Base-by-base conservation (phyloP, 2,329 filamentous ascomycete genomes). In the Talaromyces sp. region DNA sequence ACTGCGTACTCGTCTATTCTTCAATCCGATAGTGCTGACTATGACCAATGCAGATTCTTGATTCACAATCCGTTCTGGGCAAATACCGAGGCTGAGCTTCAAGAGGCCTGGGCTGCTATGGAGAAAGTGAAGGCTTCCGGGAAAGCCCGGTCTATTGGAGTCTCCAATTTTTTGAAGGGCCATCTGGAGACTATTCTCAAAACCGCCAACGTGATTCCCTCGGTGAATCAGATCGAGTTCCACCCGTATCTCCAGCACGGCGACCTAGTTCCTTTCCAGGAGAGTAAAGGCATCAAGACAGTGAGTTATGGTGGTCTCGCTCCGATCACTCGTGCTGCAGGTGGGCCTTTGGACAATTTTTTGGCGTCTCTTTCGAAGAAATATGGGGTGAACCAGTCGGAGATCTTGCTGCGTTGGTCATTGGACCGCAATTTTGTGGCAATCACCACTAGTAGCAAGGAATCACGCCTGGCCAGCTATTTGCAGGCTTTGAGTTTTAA, bases 391-490 rank as follows among this genome's bases (percentile, higher is more conserved):
- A 79, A 71, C 58, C 79, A 83, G 55, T 81, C 78, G 1, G 84
- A 88, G 71, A 81, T 88, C 58, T 73, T 80, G 57, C 68, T 88
- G 59, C 74, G 85, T 57, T 88, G 85, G 84, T 82, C 80, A 55
- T 80, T 88, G 57, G 85, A 88, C 65, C 84, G 85, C 67, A 84
- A 84, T 27, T 72, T 83, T 61, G 79, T 87, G 17, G 73, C 82
- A 0, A 81, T 88, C 62, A 87, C 85, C 6, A 88, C 85, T 2
- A 85, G 81, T 61, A 75, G 78, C 55, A 88, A 87, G 69, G 85
- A 87, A 72, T 79, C 84, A 64, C 76, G 85, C 17, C 65, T 88
- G 69, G 82, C 77, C 61, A 82, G 85, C 67, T 87, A 87, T 66
- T 67, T 87, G 63, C 75, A 82, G 25, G 76, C 76, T 1, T 75